Base-by-base conservation (phyloP, 2,329 filamentous ascomycete genomes). In the Myotisia sp. region DNA sequence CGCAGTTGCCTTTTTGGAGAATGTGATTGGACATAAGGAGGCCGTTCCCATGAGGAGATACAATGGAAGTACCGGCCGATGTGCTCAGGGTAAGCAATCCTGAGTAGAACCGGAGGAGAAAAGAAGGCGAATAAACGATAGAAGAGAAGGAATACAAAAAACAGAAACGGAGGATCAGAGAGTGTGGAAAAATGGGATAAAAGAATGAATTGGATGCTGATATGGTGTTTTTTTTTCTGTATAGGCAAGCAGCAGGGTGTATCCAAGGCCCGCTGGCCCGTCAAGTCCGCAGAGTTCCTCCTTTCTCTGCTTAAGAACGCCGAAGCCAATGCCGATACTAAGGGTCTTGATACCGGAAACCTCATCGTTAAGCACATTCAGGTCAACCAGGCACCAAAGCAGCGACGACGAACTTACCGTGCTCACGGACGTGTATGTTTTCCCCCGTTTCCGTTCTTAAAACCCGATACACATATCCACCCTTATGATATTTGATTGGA, bases 331-430 rank as follows among this genome's bases (percentile, higher is more conserved):
- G 85, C 85, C 63, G 86, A 93, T 56, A 81, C 82, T 65, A 93
- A 93, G 76, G 85, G 86, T 58, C 83, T 93, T 59, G 85, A 98
- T 70, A 95, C 86, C 61, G 79, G 78, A 70, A 92, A 92, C 75
- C 74, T 98, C 61, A 70, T 95, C 62, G 82, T 98, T 71, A 94
- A 94, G 83, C 92, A 94, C 81, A 98, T 98, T 71, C 90, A 98
- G 74, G 90, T 98, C 76, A 98, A 98, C 83, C 90, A 98, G 76
- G 92, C 90, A 54, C 90, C 90, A 59, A 95, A 95, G 80, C 87
- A 95, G 76, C 79, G 90, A 64, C 78, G 90, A 71, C 80, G 90
- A 67, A 98, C 90, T 62, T 98, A 98, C 82, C 86, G 90, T 78
- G 92, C 92, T 48, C 90, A 98, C 76, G 90, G 90, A 78, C 85